Percentiles rank a stretch among this genome's conserved stretches.
These are phyloP conservation scores for Leersia perrieri DNA, from an alignment of 176 grass and related monocot species.

Conservation along the genomic window DNA sequence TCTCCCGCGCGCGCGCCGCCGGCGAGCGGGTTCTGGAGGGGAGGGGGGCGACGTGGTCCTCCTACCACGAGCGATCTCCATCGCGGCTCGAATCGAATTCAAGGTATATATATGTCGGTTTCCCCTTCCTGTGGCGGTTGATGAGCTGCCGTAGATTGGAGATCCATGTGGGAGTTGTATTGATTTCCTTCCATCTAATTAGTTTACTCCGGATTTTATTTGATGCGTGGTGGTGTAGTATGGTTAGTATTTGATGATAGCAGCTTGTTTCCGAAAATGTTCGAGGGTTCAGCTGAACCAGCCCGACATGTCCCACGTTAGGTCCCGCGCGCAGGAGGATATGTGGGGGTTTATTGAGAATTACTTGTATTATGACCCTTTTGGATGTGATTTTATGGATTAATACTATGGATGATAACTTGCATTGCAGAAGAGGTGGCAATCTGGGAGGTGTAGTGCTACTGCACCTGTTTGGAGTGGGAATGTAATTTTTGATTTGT, in stretches of 20 bases:
- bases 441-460: background rate
- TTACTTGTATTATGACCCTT: background rate
- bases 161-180: background rate
- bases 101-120: too few relatives aligned
- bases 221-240: background rate
- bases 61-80: background rate
- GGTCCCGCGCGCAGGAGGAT: too few relatives aligned
- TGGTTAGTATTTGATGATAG: too few relatives aligned
- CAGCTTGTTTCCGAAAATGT: background rate
- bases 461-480: slow-evolving; percentile 12
- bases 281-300: background rate
- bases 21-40: background rate
- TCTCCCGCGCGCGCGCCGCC: background rate
- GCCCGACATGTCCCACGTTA: too few relatives aligned
- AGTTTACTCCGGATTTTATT: background rate
- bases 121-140: too few relatives aligned
- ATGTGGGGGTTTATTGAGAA: background rate
- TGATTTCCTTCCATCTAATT: background rate
- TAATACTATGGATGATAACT: slow-evolving; percentile 22
- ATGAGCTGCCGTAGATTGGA: background rate
- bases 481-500: slow-evolving; percentile 12
- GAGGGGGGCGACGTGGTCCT: background rate
- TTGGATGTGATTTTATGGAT: background rate
- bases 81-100: background rate
- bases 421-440: slow-evolving; percentile 45